phyloP scores from a whole-genome alignment of 2,329 filamentous ascomycete species.

The Scedosporium minutisporum region DNA sequence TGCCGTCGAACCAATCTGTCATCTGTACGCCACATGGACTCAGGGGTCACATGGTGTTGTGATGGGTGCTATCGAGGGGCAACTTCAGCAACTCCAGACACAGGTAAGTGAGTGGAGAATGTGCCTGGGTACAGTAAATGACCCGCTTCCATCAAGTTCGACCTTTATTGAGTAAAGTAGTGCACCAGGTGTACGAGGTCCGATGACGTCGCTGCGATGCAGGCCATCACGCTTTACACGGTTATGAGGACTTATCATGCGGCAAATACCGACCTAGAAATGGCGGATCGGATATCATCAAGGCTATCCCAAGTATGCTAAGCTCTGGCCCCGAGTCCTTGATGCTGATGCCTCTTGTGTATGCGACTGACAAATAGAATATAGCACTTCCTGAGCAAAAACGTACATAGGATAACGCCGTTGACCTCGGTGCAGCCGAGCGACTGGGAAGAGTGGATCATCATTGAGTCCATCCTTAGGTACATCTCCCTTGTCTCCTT shows the following conservation, averaged over 20 bases:
- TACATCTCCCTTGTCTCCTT: not conserved
- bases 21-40: not conserved
- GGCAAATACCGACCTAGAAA: not conserved
- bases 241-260: not conserved
- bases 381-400: slow-evolving; percentile 1
- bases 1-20: not conserved
- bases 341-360: too few relatives aligned
- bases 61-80: not conserved
- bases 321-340: not conserved
- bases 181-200: not conserved
- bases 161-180: not conserved
- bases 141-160: not conserved
- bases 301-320: not conserved
- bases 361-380: not conserved
- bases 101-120: not conserved
- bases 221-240: not conserved
- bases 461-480: not conserved
- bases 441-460: slow-evolving; percentile 2
- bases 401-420: not conserved
- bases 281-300: not conserved
- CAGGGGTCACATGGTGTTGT: not conserved
- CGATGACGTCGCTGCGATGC: not conserved
- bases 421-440: not conserved
- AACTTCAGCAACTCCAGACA: not conserved
- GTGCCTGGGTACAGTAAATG: not conserved